These are phyloP conservation scores for Lactuca saligna DNA, from an alignment of 129 eudicot species.

Conservation along the genomic window DNA sequence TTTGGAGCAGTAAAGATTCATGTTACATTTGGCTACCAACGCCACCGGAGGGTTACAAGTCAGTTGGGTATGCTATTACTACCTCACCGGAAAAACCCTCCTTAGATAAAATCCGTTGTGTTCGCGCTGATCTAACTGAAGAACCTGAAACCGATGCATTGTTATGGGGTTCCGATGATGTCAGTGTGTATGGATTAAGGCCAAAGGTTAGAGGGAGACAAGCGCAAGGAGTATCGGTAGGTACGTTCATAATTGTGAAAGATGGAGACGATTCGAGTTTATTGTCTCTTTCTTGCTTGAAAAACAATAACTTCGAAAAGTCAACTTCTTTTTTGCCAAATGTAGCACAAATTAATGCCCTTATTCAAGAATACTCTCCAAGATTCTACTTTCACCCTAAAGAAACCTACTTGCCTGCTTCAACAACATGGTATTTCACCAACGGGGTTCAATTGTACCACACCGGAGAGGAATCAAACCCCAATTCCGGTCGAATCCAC, in stretches of 20 bases:
- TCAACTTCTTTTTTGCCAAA: constrained; percentile 45
- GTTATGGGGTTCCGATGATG: constrained; percentile 38
- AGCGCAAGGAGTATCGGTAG: constrained; percentile 36
- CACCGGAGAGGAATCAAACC: constrained; percentile 47
- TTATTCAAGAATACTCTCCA: constrained; percentile 56
- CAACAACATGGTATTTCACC: constrained; percentile 57
- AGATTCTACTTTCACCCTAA: constrained; percentile 55
- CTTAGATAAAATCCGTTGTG: constrained; percentile 45
- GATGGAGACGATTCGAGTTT: constrained; percentile 16
- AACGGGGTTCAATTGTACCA: constrained; percentile 60
- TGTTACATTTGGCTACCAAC: constrained; percentile 58
- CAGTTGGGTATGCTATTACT: constrained; percentile 54
- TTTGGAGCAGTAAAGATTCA: constrained; percentile 39
- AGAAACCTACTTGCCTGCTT: constrained; percentile 49
- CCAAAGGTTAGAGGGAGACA: constrained; percentile 45
- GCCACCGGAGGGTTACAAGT: constrained; percentile 51
- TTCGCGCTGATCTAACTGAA: constrained; percentile 50
- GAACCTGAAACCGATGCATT: constrained; percentile 27
- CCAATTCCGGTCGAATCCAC: constrained; percentile 40
- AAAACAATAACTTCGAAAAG: constrained; percentile 28
- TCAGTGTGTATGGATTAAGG: constrained; percentile 36
- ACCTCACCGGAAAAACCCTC: constrained; percentile 44
- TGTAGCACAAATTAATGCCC: constrained; percentile 38
- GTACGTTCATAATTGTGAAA: constrained; percentile 38
- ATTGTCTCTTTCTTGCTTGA: constrained; percentile 43